A percentile compares a stretch with the other conserved stretches of the same genome.
Evolutionary conservation across 179 eudicot genomes (phyloP).

Genomic region (Silene vulgaris): DNA sequence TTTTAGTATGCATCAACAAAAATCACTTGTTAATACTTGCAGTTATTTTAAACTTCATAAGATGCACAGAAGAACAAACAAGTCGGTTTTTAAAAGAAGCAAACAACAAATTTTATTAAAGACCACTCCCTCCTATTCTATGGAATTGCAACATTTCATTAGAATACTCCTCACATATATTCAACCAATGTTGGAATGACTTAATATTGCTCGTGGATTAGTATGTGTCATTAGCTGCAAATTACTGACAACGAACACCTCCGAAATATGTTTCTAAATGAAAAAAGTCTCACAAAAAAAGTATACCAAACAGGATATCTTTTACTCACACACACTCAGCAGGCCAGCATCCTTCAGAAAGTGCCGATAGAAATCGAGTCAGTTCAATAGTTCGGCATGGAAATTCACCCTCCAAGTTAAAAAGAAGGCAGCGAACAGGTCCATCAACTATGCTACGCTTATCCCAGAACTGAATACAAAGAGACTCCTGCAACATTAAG

Average conservation of each 20-base stretch:
- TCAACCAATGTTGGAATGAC: neutral
- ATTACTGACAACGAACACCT: neutral
- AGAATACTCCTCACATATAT: too few relatives aligned
- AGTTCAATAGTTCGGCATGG: constrained; percentile 69
- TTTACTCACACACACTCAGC: constrained; percentile 84
- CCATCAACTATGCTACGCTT: constrained; percentile 84
- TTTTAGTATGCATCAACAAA: constrained; percentile 1
- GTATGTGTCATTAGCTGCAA: neutral
- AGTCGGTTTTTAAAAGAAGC: neutral
- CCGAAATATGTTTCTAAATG: neutral
- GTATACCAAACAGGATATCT: neutral
- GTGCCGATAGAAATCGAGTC: constrained; percentile 65
- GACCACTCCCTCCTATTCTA: neutral
- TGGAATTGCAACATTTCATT: too few relatives aligned
- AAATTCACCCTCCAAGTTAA: constrained; percentile 78
- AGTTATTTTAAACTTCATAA: constrained; percentile 4
- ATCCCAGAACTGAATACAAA: constrained; percentile 96
- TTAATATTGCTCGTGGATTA: neutral
- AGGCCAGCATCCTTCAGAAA: constrained; percentile 92
- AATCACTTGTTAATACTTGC: neutral
- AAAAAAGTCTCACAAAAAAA: constrained; percentile 2
- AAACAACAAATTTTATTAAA: too few relatives aligned
- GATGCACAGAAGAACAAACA: neutral
- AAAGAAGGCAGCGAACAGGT: constrained; percentile 85
- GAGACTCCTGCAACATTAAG: constrained; percentile 72